Evolutionary conservation across 257 asterid genomes (phyloP).

Genomic region (Nicotiana paniculata): DNA sequence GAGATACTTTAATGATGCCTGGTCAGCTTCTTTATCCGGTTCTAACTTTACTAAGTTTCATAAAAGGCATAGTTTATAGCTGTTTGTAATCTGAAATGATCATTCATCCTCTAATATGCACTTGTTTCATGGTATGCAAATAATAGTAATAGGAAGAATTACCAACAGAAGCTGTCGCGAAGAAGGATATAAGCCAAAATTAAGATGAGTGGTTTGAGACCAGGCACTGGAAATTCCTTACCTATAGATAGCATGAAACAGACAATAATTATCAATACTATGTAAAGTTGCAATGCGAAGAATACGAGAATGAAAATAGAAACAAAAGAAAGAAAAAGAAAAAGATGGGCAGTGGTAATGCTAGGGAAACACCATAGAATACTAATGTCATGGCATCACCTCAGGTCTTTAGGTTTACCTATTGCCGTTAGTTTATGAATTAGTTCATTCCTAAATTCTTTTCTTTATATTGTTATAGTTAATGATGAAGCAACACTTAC

Average conservation of each 20-base stretch:
- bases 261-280: not conserved
- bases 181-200: not conserved
- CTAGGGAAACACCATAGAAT: not conserved
- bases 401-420: not conserved
- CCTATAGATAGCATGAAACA: not conserved
- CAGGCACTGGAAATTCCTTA: not conserved
- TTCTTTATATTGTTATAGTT: not conserved
- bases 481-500: not conserved
- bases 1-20: not conserved
- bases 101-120: not conserved
- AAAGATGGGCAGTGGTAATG: no score
- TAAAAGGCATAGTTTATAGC: not conserved
- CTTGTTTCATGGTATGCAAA: not conserved
- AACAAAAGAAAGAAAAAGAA: no score
- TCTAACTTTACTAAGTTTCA: not conserved
- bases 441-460: not conserved
- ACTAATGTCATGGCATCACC: not conserved
- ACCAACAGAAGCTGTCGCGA: not conserved
- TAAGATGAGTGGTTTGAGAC: not conserved
- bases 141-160: not conserved
- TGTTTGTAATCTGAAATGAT: not conserved
- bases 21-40: not conserved
- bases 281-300: not conserved
- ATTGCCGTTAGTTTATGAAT: not conserved
- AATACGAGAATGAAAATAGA: no score